phyloP scores from a whole-genome alignment of 164 flowering plant species.

The Piper betle region DNA sequence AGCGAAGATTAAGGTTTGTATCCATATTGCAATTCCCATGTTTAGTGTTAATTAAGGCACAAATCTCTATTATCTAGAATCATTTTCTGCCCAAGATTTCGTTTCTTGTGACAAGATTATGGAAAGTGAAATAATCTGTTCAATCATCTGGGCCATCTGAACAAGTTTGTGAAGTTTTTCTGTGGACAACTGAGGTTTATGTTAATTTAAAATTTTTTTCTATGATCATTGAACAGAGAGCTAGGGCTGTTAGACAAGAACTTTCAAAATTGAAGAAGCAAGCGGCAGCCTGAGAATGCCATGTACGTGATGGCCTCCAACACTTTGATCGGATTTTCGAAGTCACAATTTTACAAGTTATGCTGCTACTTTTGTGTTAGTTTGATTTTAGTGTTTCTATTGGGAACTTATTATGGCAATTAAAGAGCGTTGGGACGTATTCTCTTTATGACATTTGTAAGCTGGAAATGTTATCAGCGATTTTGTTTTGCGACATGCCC shows the following conservation, averaged over 20 bases:
- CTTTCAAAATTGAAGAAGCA: constrained; percentile 69
- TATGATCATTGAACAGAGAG: constrained; percentile 38
- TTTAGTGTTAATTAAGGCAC: neutral
- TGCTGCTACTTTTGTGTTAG: too few relatives aligned
- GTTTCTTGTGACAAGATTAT: neutral
- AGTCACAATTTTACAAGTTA: too few relatives aligned
- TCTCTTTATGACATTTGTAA: too few relatives aligned
- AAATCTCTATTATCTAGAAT: neutral
- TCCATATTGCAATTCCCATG: neutral
- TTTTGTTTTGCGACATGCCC: too few relatives aligned
- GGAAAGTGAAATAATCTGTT: neutral
- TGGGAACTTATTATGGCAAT: too few relatives aligned
- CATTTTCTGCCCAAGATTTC: neutral
- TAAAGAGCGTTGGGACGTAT: too few relatives aligned
- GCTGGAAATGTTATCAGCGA: too few relatives aligned
- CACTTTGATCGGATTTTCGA: too few relatives aligned
- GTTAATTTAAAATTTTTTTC: neutral
- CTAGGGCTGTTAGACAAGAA: constrained; percentile 60
- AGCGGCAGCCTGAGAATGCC: constrained; percentile 20
- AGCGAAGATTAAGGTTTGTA: constrained; percentile 74
- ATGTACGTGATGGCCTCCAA: too few relatives aligned
- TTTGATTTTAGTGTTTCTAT: too few relatives aligned
- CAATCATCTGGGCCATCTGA: too few relatives aligned
- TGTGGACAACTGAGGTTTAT: neutral
- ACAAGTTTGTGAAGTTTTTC: neutral